Evolutionary conservation across 106 monocot species (phyloP).

Genomic region (Dactylorhiza incarnata): DNA sequence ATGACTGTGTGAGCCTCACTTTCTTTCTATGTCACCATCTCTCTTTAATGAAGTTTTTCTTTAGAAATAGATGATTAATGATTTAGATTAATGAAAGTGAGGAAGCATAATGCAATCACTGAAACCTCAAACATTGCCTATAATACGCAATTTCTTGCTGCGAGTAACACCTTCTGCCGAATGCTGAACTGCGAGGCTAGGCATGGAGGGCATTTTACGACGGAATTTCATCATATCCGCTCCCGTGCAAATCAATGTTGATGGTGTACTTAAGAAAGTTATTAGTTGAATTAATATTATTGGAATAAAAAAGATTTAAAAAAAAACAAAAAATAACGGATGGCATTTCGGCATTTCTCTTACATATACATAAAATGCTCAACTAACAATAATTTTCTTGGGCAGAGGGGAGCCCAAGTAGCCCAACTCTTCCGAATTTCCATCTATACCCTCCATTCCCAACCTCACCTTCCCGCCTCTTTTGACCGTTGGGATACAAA

Average conservation of each 20-base stretch:
- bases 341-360: neutral
- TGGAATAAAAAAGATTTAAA: neutral
- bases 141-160: neutral
- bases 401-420: constrained; percentile 65
- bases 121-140: too few species aligned
- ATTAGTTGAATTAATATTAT: neutral
- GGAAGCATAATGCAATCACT: too few species aligned
- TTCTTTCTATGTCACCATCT: too few species aligned
- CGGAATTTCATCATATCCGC: neutral
- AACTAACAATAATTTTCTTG: constrained; percentile 36
- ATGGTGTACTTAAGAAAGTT: neutral
- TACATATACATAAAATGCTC: constrained; percentile 4
- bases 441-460: constrained; percentile 31
- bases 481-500: constrained; percentile 37
- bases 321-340: neutral
- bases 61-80: too few species aligned
- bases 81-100: too few species aligned
- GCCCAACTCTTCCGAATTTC: constrained; percentile 29
- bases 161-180: neutral
- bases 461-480: constrained; percentile 64
- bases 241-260: too few species aligned
- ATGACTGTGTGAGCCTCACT: too few species aligned
- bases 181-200: neutral
- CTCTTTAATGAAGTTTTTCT: too few species aligned
- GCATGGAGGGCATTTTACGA: too few species aligned